Evolutionary conservation across 768 basidiomycete species (phyloP), one percentile per base, ranked within the genome.

Genomic region (Flagelloscypha sp.): DNA sequence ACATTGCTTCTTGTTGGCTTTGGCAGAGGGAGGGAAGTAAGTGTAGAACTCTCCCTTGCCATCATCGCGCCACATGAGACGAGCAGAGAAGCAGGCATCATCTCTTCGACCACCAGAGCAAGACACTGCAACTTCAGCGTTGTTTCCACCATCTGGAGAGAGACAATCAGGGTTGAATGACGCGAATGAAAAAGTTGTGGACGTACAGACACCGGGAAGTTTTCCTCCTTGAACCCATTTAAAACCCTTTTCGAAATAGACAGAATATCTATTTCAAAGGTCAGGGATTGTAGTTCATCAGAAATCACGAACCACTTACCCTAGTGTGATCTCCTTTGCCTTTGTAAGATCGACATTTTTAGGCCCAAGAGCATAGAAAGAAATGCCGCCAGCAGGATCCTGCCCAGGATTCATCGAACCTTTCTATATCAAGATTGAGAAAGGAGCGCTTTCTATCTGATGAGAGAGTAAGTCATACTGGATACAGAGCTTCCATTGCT

Each of bases 151-250:
- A 47, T 72, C 73, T 76, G 43, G 19, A 7, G 9, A 27, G 28
- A 38, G 41, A 40, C 18, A 13, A 36, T 23, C 34, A 46, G 32
- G 40, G 18, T 35, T 27, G 30, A 24, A 35, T 33, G 29, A 23
- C 19, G 12, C 11, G 33, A 27, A 5, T 32, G 25, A 42, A 24
- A n/a, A 34, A 20, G 35, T 20, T 18, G 9, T 27, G 18, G n/a
- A 64, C 72, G 46, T 47, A 79, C 77, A 82, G 45, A 84, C 54
- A 44, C 81, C 82, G 13, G 81, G 82, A 17, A 84, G 64, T 54
- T 83, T 85, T 28, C 82, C 82, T 38, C 82, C 81, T 46, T 65
- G 66, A 44, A 73, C 63, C 58, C 71, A 84, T n/a, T 65, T 64
- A 52, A 79, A 84, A 19, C 70, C 80, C 10, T 65, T 51, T 20